Percentiles rank a stretch among this genome's conserved stretches.
Evolutionary conservation across 2,329 filamentous ascomycete genomes (phyloP).

Genomic region (Boeremia lycopersici): DNA sequence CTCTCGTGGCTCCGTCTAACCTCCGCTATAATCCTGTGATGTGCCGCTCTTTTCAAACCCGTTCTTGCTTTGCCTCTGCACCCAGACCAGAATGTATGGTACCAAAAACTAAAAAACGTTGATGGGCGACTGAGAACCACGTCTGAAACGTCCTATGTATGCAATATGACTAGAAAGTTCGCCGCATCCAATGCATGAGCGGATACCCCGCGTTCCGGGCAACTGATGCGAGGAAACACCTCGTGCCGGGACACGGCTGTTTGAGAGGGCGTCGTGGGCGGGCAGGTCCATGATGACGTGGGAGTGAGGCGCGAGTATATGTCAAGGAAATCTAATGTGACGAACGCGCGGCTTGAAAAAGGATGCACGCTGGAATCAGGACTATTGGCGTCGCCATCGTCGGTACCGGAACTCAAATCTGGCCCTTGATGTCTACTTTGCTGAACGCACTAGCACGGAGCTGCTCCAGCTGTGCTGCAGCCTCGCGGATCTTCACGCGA

Average conservation of each 20-base stretch:
- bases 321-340: constrained; percentile 19
- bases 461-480: constrained; percentile 68
- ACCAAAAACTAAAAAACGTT: constrained; percentile 19
- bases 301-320: constrained; percentile 31
- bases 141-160: constrained; percentile 38
- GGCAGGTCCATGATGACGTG: constrained; percentile 26
- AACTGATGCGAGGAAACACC: constrained; percentile 28
- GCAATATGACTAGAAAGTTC: constrained; percentile 38
- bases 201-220: constrained; percentile 41
- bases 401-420: constrained; percentile 68
- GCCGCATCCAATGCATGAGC: constrained; percentile 38
- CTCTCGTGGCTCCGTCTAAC: background rate
- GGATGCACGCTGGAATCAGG: constrained; percentile 1
- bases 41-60: constrained; percentile 17
- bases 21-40: background rate
- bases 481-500: constrained; percentile 66
- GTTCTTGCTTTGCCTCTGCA: constrained; percentile 19
- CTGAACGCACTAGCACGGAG: constrained; percentile 77
- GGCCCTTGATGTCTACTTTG: constrained; percentile 95
- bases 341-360: constrained; percentile 18
- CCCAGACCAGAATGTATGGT: constrained; percentile 1
- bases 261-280: constrained; percentile 23
- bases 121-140: constrained; percentile 17
- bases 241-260: constrained; percentile 27
- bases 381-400: constrained; percentile 7